phyloP scores from a whole-genome alignment of 768 basidiomycete species.

The Auricularia sp. region DNA sequence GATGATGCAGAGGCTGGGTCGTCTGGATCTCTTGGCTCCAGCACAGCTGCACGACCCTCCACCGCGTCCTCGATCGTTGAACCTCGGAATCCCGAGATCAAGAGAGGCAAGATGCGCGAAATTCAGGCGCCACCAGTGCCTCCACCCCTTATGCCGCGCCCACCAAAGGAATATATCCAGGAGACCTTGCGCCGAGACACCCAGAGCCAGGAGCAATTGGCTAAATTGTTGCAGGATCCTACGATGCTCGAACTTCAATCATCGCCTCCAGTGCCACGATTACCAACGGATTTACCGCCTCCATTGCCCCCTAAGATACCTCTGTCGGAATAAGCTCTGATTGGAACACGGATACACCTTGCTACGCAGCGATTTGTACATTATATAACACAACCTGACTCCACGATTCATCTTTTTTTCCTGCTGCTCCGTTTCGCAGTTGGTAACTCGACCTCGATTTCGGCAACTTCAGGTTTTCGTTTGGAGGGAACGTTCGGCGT shows the following conservation, averaged over 20 bases:
- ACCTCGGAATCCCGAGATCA: neutral
- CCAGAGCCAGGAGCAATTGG: neutral
- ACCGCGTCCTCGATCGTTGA: neutral
- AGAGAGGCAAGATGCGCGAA: neutral
- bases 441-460: neutral
- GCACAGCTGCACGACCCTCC: conserved; percentile 9
- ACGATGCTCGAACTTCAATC: no score
- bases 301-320: neutral
- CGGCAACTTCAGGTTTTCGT: neutral
- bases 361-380: neutral
- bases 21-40: conserved; percentile 9
- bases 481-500: neutral
- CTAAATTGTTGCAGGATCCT: neutral
- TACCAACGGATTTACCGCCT: neutral
- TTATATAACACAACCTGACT: neutral
- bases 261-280: neutral
- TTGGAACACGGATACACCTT: neutral
- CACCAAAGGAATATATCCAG: neutral
- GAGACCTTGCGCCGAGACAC: neutral
- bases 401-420: neutral
- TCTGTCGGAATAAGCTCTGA: neutral
- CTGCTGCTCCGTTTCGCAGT: neutral
- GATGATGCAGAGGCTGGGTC: conserved; percentile 29
- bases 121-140: neutral
- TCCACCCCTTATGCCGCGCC: neutral